A percentile compares a stretch with the other conserved stretches of the same genome.
Evolutionary conservation across 345 rosid genomes (phyloP).

Genomic region (Draba incana): DNA sequence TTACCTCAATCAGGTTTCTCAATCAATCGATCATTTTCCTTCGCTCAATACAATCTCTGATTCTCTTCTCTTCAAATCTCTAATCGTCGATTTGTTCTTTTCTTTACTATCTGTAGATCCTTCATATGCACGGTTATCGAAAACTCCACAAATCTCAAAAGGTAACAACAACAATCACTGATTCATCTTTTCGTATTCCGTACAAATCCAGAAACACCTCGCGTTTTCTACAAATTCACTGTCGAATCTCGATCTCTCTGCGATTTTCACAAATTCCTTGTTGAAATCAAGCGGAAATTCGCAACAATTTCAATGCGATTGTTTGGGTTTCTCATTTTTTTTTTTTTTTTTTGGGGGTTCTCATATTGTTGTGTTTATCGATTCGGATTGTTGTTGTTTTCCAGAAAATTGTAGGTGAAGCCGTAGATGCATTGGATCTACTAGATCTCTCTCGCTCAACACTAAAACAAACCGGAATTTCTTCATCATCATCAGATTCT

Average conservation of each 20-base stretch:
- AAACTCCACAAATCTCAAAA: conserved; percentile 25
- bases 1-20: too few relatives aligned
- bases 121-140: conserved; percentile 35
- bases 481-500: too few relatives aligned
- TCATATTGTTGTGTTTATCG: too few relatives aligned
- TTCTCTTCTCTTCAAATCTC: conserved; percentile 23
- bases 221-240: too few relatives aligned
- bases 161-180: conserved; percentile 12
- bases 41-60: background rate
- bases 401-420: conserved; percentile 36
- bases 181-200: conserved; percentile 1
- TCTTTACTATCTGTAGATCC: conserved; percentile 22
- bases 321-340: too few relatives aligned
- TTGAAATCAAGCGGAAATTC: too few relatives aligned
- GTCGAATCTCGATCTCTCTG: too few relatives aligned
- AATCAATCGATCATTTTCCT: too few relatives aligned
- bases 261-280: too few relatives aligned
- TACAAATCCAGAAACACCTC: too few relatives aligned
- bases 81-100: conserved; percentile 7
- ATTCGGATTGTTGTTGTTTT: conserved; percentile 8
- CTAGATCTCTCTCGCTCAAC: conserved; percentile 40
- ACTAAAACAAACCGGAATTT: conserved; percentile 14
- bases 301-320: too few relatives aligned
- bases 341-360: too few relatives aligned
- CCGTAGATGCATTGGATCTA: conserved; percentile 32